Conservation (phyloP, 257 asterid genomes). For the Nicotiana benthamiana region DNA sequence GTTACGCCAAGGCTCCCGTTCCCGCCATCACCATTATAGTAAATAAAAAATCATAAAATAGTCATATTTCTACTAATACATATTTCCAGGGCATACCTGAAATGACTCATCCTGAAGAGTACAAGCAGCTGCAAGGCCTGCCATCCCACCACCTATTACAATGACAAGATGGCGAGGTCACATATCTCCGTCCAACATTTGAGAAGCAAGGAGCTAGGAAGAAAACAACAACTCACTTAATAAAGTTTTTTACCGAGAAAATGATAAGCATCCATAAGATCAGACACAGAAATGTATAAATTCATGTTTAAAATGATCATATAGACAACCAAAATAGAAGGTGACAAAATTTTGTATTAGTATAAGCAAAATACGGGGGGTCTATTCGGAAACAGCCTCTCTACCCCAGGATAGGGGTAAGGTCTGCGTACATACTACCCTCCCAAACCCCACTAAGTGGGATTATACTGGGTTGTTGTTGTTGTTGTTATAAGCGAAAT, state of each 20-base stretch:
- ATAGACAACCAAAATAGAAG: not conserved
- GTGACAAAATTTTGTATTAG: not conserved
- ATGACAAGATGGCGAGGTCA: conserved; percentile 63
- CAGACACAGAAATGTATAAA: not conserved
- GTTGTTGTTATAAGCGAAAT: not conserved
- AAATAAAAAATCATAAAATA: not conserved
- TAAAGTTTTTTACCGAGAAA: not conserved
- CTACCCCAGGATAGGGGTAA: too few species aligned
- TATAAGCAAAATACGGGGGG: not conserved
- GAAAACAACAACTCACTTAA: not conserved
- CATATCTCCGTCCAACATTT: conserved; percentile 32
- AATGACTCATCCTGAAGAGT: conserved; percentile 80
- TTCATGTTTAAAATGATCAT: not conserved
- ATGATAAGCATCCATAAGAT: not conserved
- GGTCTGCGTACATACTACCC: too few species aligned
- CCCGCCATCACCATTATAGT: not conserved
- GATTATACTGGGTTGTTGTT: too few species aligned
- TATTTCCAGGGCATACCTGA: conserved; percentile 36
- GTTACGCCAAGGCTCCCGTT: too few species aligned
- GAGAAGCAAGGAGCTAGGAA: conserved; percentile 53
- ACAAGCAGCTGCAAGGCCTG: conserved; percentile 87
- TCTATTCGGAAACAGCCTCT: too few species aligned
- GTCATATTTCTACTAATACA: not conserved
- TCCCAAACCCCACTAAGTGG: too few species aligned
- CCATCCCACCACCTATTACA: conserved; percentile 87